phyloP scores from a whole-genome alignment of 176 grass and related monocot species.

The Zea luxurians region DNA sequence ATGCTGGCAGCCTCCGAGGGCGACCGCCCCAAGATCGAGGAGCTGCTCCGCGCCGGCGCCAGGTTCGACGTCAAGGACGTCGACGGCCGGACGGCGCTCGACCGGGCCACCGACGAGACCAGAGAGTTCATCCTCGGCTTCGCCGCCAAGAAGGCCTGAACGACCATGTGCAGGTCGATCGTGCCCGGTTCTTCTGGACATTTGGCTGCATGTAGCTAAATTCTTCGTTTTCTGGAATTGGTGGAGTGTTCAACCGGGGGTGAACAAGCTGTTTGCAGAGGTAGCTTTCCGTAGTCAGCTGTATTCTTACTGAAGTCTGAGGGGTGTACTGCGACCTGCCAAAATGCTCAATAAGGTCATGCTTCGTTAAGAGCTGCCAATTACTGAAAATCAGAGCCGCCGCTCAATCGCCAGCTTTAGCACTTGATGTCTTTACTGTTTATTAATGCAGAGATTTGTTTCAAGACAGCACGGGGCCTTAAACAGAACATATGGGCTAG shows the following conservation, averaged over 20 bases:
- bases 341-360: background rate
- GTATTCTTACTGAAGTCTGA: background rate
- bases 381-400: background rate
- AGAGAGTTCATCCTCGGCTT: slow-evolving; percentile 71
- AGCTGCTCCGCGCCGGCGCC: slow-evolving; percentile 79
- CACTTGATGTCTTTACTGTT: background rate
- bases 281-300: slow-evolving; percentile 1
- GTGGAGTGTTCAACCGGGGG: slow-evolving; percentile 19
- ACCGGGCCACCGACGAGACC: slow-evolving; percentile 66
- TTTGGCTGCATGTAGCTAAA: background rate
- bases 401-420: background rate
- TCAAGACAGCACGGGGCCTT: background rate
- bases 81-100: slow-evolving; percentile 77
- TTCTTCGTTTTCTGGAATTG: background rate
- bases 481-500: background rate
- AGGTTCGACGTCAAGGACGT: slow-evolving; percentile 82
- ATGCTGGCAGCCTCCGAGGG: slow-evolving; percentile 82
- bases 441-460: background rate
- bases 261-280: slow-evolving; percentile 18
- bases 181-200: background rate
- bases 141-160: slow-evolving; percentile 46
- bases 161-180: background rate
- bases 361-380: background rate
- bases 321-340: background rate
- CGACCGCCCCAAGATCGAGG: slow-evolving; percentile 94